Percentiles rank a stretch among this genome's conserved stretches.
phyloP scores from a whole-genome alignment of 2,329 filamentous ascomycete species.

The Alternaria panax region DNA sequence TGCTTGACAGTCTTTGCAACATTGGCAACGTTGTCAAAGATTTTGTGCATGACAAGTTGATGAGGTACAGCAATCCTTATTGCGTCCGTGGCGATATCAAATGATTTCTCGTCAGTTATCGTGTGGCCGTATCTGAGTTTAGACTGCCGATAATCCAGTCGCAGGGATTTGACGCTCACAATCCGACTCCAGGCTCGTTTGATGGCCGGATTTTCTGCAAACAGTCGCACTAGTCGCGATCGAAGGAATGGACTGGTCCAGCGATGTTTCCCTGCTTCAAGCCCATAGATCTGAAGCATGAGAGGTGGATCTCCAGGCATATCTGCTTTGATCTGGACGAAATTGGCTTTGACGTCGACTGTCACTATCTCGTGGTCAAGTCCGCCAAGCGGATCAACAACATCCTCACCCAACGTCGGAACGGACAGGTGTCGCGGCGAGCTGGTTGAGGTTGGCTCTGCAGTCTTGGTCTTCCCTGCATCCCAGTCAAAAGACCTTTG shows the following conservation, averaged over 20 bases:
- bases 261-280: conserved; percentile 84
- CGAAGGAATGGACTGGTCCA: conserved; percentile 85
- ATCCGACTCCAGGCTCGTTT: conserved; percentile 85
- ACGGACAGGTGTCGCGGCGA: conserved; percentile 41
- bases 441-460: conserved; percentile 19
- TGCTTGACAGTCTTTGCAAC: conserved; percentile 86
- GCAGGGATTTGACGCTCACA: conserved; percentile 79
- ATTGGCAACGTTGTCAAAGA: conserved; percentile 94
- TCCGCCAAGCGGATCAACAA: conserved; percentile 33
- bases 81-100: conserved; percentile 85
- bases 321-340: conserved; percentile 86
- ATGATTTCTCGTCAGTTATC: conserved; percentile 75
- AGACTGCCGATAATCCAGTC: conserved; percentile 80
- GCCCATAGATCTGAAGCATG: conserved; percentile 85
- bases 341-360: conserved; percentile 79
- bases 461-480: conserved; percentile 14
- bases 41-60: conserved; percentile 84
- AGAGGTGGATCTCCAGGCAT: conserved; percentile 89
- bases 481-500: conserved; percentile 52
- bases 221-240: conserved; percentile 80
- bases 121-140: conserved; percentile 71
- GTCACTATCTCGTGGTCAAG: conserved; percentile 72
- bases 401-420: conserved; percentile 42
- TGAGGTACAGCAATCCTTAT: conserved; percentile 89
- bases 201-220: conserved; percentile 85